phyloP scores from a whole-genome alignment of 257 asterid genomes.

The Nicotiana noctiflora region DNA sequence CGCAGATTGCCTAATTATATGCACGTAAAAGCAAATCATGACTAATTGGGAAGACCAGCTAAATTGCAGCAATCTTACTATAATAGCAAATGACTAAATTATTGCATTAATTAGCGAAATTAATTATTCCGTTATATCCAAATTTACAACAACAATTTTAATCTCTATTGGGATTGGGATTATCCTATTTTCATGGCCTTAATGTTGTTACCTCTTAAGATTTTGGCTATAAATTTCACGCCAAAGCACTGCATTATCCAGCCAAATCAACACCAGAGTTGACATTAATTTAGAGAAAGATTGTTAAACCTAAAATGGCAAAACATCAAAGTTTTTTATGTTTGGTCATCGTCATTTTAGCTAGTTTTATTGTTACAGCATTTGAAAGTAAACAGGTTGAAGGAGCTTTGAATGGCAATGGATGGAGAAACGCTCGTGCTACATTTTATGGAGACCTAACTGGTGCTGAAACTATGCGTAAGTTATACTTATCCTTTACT shows the following conservation, averaged over 20 bases:
- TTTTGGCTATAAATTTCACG: neutral
- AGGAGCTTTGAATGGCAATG: neutral
- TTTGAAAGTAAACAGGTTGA: neutral
- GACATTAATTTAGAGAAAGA: neutral
- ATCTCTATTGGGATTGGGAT: neutral
- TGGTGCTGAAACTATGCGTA: neutral
- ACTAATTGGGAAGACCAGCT: neutral
- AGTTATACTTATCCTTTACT: neutral
- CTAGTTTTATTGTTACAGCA: neutral
- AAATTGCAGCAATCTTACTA: neutral
- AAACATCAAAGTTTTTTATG: neutral
- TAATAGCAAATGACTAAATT: neutral
- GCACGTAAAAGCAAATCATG: neutral
- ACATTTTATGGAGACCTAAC: conserved; percentile 5
- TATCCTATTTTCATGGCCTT: neutral
- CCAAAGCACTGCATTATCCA: neutral
- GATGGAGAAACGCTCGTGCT: conserved; percentile 7
- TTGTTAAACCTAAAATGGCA: neutral
- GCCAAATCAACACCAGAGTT: neutral
- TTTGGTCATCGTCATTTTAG: neutral
- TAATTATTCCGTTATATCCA: neutral
- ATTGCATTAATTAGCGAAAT: neutral
- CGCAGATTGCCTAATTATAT: neutral
- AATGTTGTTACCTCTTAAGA: neutral
- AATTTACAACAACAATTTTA: neutral